Base-by-base conservation (phyloP, 2,329 filamentous ascomycete genomes). In the Fusarium sp. region DNA sequence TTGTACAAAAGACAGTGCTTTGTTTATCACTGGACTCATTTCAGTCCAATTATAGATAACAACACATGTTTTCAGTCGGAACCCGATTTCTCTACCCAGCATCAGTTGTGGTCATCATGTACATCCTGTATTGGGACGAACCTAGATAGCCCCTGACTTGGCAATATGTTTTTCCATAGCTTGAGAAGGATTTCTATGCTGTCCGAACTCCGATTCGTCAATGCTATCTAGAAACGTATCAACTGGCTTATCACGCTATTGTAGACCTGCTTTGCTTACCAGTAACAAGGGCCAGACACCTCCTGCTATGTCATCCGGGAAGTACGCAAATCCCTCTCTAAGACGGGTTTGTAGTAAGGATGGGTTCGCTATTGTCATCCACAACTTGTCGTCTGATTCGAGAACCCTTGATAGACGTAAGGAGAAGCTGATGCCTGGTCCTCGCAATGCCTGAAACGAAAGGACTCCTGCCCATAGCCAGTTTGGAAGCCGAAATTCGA, bases 371-470 rank as follows among this genome's bases (percentile, higher is more conserved):
- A 65, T 8, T 1, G 5, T 20, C 0, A 3, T 0, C 44, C 41
- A 66, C 0, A 48, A 4, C 0, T 0, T 0, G 0, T 22, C 1
- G 0, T 0, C 0, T 1, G 1, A 9, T 2, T 3, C 0, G 0
- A 75, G 20, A 1, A 22, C 18, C 8, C 72, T 74, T 2, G 63
- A 17, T 15, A 28, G 57, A 0, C 67, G 70, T 5, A 77, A 30
- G 5, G 73, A 58, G 30, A n/a, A 3, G 14, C 2, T 62, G 1
- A 72, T 8, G 0, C 0, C 22, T 0, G 42, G 50, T 3, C 48
- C 17, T 11, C 39, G 47, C 1, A 14, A 47, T 15, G 54, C 44
- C 22, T 72, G 30, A 18, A 70, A 50, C 0, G 64, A 53, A 1
- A 63, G 13, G 2, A 65, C 35, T 2, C 64, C 59, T 6, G 55